phyloP scores from a whole-genome alignment of 2,329 filamentous ascomycete species.

The Diatrype stigma region DNA sequence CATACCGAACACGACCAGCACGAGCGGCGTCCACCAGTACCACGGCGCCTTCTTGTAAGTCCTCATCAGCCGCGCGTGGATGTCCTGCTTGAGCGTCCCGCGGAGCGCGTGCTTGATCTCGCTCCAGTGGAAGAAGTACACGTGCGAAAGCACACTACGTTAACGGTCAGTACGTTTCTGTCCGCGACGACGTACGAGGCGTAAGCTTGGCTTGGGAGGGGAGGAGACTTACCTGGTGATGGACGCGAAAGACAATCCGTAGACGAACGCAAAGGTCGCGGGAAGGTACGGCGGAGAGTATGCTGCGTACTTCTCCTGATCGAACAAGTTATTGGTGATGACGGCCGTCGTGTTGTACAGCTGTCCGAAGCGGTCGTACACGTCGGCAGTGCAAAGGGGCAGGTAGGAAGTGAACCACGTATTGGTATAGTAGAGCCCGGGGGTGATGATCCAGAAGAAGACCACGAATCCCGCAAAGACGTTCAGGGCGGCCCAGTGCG shows the following conservation, averaged over 20 bases:
- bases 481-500: constrained; percentile 43
- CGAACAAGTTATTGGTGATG: constrained; percentile 39
- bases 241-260: constrained; percentile 25
- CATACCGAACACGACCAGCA: constrained; percentile 25
- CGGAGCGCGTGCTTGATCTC: constrained; percentile 25
- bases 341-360: constrained; percentile 46
- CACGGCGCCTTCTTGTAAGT: constrained; percentile 36
- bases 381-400: constrained; percentile 47
- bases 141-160: constrained; percentile 25
- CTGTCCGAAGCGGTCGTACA: constrained; percentile 48
- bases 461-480: constrained; percentile 37
- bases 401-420: constrained; percentile 49
- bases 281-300: constrained; percentile 40
- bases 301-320: constrained; percentile 42
- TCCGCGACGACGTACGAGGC: too few species aligned
- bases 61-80: constrained; percentile 39
- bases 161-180: constrained; percentile 2
- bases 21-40: constrained; percentile 41
- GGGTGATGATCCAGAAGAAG: constrained; percentile 44
- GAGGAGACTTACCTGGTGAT: constrained; percentile 24
- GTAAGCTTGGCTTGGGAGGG: too few species aligned
- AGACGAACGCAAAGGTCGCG: constrained; percentile 22
- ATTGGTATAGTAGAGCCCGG: constrained; percentile 43
- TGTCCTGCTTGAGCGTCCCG: constrained; percentile 30
- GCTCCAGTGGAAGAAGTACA: constrained; percentile 51